Evolutionary conservation across 306 rosid genomes (phyloP), one percentile per base, ranked within the genome.

Genomic region (Gillenia trifoliata): DNA sequence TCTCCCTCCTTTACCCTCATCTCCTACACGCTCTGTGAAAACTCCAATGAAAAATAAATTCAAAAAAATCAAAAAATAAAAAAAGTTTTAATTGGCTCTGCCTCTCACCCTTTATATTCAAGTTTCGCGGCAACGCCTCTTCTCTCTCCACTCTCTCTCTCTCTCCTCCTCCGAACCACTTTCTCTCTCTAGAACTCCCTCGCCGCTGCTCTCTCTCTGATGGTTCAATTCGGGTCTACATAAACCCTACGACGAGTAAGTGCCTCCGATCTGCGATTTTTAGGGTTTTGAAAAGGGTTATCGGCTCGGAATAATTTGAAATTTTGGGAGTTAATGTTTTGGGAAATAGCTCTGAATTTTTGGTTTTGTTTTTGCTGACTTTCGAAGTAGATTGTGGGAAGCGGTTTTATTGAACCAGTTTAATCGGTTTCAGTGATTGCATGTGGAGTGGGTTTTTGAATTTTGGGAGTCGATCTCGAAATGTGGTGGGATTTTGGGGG

Each of bases 71-170:
- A 45, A 5, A 34, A 30, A 28, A 4, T 45, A 49, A 29, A 62
- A 67, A 33, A 72, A 72, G 65, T 70, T 75, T 70, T 66, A 12
- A 79, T 78, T 79, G 87, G 86, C 68, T 54, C 80, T 1, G n/a
- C 62, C 52, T 52, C 81, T 63, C 50, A 17, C 77, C 77, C 75
- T 54, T 49, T 84, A 23, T 70, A 81, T 91, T 89, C 87, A 91
- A 89, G 91, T 89, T 91, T 91, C 97, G 95, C 95, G 97, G 97
- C 92, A 91, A 91, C 79, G 66, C 75, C 36, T 61, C 22, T 49
- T 12, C 47, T 30, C 34, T n/a, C 68, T 45, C 75, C 77, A 50
- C 61, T 81, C 80, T 74, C 59, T 69, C 78, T 79, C 61, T 36
- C 59, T n/a, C 26, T 23, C 67, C 26, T 67, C 49, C 33, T 70